Percentiles rank a stretch among this genome's conserved stretches.
These are phyloP conservation scores for Diatrype stigma DNA, from an alignment of 2,329 filamentous ascomycete genomes.

Conservation along the genomic window DNA sequence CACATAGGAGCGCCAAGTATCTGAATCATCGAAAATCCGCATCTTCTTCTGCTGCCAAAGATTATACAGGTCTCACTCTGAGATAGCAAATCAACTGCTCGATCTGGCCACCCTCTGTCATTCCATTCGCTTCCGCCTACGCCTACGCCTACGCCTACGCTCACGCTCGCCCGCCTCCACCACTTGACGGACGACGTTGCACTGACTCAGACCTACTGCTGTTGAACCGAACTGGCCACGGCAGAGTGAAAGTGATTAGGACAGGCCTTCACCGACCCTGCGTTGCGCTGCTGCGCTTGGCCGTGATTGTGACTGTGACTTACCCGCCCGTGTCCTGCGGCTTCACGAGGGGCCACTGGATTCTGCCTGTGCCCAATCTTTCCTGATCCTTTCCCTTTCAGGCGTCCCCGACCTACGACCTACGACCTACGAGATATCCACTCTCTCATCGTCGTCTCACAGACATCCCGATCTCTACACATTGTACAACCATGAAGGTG, in stretches of 20 bases:
- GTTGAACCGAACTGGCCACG: conserved; percentile 21
- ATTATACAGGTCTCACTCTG: conserved; percentile 21
- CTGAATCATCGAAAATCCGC: conserved; percentile 4
- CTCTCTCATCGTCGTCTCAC: conserved; percentile 3
- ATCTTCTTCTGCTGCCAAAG: conserved; percentile 14
- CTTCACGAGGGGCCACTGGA: conserved; percentile 16
- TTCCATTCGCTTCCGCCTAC: conserved; percentile 19
- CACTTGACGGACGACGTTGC: conserved; percentile 15
- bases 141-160: neutral
- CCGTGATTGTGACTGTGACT: conserved; percentile 16
- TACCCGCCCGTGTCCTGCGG: conserved; percentile 16
- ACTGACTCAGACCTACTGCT: conserved; percentile 25
- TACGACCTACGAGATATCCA: conserved; percentile 5
- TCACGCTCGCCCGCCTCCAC: neutral
- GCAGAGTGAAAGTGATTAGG: conserved; percentile 8
- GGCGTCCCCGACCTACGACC: conserved; percentile 9
- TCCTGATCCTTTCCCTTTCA: conserved; percentile 12
- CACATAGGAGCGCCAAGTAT: too few species aligned
- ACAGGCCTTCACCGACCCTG: conserved; percentile 14
- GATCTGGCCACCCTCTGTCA: conserved; percentile 16
- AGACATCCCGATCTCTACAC: conserved; percentile 17
- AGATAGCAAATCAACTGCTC: conserved; percentile 12
- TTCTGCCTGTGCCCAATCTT: conserved; percentile 17
- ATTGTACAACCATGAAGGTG: conserved; percentile 32
- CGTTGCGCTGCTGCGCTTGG: conserved; percentile 17